phyloP scores from a whole-genome alignment of 2,329 filamentous ascomycete species.

The Phyllosticta citriasiana region DNA sequence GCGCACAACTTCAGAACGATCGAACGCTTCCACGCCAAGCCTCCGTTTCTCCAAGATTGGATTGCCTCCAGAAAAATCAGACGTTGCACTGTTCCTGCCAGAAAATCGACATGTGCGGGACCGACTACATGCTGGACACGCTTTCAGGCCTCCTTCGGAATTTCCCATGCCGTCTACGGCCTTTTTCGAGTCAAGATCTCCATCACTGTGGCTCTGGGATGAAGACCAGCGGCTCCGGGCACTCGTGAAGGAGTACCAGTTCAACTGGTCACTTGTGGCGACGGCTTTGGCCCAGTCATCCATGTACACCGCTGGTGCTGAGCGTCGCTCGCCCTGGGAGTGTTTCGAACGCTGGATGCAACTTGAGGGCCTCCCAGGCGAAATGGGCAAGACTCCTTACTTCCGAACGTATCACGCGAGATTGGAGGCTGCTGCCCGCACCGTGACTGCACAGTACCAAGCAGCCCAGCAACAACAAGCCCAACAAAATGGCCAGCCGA shows the following conservation, averaged over 20 bases:
- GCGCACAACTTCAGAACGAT: slow-evolving; percentile 34
- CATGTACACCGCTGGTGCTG: slow-evolving; percentile 70
- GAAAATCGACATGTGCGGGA: slow-evolving; percentile 87
- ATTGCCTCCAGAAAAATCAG: slow-evolving; percentile 57
- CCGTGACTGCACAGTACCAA: slow-evolving; percentile 48
- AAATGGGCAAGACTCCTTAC: slow-evolving; percentile 93
- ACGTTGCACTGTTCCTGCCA: slow-evolving; percentile 79
- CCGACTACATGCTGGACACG: slow-evolving; percentile 79
- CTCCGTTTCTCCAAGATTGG: slow-evolving; percentile 33
- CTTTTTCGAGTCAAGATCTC: slow-evolving; percentile 79
- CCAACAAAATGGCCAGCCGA: slow-evolving; percentile 42
- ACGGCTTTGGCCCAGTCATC: slow-evolving; percentile 67
- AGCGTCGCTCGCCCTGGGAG: slow-evolving; percentile 92
- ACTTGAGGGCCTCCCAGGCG: slow-evolving; percentile 77
- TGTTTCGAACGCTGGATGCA: slow-evolving; percentile 97
- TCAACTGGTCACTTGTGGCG: slow-evolving; percentile 95
- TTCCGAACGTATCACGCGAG: slow-evolving; percentile 66
- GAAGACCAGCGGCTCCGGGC: slow-evolving; percentile 85
- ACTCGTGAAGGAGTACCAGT: slow-evolving; percentile 83
- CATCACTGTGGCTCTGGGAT: slow-evolving; percentile 82
- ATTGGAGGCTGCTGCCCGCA: slow-evolving; percentile 52
- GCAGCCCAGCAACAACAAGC: slow-evolving; percentile 41
- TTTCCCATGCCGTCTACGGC: slow-evolving; percentile 79
- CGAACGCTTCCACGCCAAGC: slow-evolving; percentile 30
- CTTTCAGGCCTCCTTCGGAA: slow-evolving; percentile 87